phyloP scores from a whole-genome alignment of 495 filamentous ascomycete genomes.

The Neurospora sublineolata region DNA sequence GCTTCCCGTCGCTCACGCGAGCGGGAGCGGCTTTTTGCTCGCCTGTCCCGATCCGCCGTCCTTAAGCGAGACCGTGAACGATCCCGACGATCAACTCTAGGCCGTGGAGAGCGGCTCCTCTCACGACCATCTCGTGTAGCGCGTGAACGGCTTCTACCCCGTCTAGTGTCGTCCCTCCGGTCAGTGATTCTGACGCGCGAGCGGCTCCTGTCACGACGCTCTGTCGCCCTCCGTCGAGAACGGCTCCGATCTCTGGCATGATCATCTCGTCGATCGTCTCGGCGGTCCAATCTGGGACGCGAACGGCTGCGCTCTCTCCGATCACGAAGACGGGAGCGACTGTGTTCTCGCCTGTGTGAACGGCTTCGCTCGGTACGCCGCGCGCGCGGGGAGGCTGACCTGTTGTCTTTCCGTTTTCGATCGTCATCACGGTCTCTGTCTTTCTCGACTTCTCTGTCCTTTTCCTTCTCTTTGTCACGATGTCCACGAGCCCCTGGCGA shows the following conservation, averaged over 20 bases:
- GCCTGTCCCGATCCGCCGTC: slow-evolving; percentile 12
- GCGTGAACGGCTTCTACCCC: slow-evolving; percentile 27
- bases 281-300: slow-evolving; percentile 13
- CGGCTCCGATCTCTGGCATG: slow-evolving; percentile 18
- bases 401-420: slow-evolving; percentile 13
- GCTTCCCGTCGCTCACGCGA: slow-evolving; percentile 1
- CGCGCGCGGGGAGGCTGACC: slow-evolving; percentile 15
- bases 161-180: slow-evolving; percentile 15
- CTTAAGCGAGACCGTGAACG: slow-evolving; percentile 18
- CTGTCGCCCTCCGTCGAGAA: slow-evolving; percentile 16
- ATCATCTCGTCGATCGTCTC: slow-evolving; percentile 17
- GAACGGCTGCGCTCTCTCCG: slow-evolving; percentile 33
- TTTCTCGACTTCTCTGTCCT: slow-evolving; percentile 22
- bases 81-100: slow-evolving; percentile 17
- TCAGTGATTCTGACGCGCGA: slow-evolving; percentile 21
- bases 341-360: slow-evolving; percentile 12
- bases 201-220: slow-evolving; percentile 19
- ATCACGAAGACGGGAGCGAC: slow-evolving; percentile 18
- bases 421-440: slow-evolving; percentile 16
- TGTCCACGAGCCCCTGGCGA: slow-evolving; percentile 18
- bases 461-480: slow-evolving; percentile 20
- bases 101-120: slow-evolving; percentile 19
- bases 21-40: slow-evolving; percentile 24
- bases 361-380: slow-evolving; percentile 15
- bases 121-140: slow-evolving; percentile 14